phyloP scores from a whole-genome alignment of 2,329 filamentous ascomycete genomes.

The Arthrobotrys sphaeroides region DNA sequence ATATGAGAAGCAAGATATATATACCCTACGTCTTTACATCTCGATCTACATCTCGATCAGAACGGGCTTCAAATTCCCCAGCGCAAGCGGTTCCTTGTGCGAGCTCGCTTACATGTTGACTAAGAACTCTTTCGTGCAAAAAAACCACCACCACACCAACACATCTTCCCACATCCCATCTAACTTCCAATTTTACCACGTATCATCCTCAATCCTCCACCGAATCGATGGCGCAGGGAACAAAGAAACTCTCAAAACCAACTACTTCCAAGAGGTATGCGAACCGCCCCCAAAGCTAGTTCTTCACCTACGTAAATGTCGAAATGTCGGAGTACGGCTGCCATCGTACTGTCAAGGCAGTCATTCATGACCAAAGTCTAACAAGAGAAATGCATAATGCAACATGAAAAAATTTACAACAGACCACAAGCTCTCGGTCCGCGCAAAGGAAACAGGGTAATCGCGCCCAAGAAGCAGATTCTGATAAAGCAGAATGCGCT shows the following conservation, averaged over 20 bases:
- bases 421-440: slow-evolving; percentile 63
- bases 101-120: too few species aligned
- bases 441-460: slow-evolving; percentile 70
- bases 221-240: slow-evolving; percentile 57
- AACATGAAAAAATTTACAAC: slow-evolving; percentile 54
- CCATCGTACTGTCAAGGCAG: neutral
- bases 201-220: slow-evolving; percentile 8
- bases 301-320: too few species aligned
- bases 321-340: too few species aligned
- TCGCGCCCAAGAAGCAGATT: slow-evolving; percentile 73
- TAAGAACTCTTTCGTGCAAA: neutral
- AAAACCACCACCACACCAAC: neutral
- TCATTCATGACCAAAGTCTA: neutral
- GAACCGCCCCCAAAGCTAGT: too few species aligned
- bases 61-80: too few species aligned
- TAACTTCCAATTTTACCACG: slow-evolving; percentile 17
- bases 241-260: slow-evolving; percentile 56
- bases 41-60: too few species aligned
- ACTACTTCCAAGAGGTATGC: slow-evolving; percentile 48
- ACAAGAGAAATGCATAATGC: slow-evolving; percentile 18
- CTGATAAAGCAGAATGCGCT: slow-evolving; percentile 71
- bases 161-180: slow-evolving; percentile 19
- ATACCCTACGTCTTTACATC: neutral
- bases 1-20: too few species aligned
- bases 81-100: too few species aligned